Base-by-base conservation (phyloP, 805 yeast genomes). In the Ogataea populi-albae region DNA sequence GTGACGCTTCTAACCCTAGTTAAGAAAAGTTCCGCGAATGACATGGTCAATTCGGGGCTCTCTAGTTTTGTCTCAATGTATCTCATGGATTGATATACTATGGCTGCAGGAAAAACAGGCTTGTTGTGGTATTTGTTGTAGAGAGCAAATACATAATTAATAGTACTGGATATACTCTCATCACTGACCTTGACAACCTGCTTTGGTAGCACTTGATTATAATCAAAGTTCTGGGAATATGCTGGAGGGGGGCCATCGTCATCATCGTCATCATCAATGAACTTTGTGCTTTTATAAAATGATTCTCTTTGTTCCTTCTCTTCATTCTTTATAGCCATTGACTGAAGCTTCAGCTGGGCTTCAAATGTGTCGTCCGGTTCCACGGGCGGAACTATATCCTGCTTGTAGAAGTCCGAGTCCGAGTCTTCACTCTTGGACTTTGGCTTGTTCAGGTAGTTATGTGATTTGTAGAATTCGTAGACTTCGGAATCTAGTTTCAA, bases 81-180 rank as follows among this genome's bases (percentile, higher is more conserved):
- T 46, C 91, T 62, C n/a, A 82, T 56, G 51, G 84, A 71, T 55
- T 83, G 91, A 47, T 71, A 84, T 0, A 81, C 60, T 5, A 82
- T 68, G 1, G 85, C 77, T 0, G 93, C 88, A 0, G 91, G 87
- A 17, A 77, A 62, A 21, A 71, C 65, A 4, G 81, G 61, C 30
- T 69, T 68, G 40, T 71, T 75, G 38, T 71, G 77, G 25, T 64
- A 55, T 23, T 61, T 59, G 17, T 66, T 69, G 45, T 76, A 68
- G 26, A 75, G 51, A 11, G 52, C 48, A 39, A 74, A 72, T 15
- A 73, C 61, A 42, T 66, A 74, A 41, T 75, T 73, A 29, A 76
- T 62, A 15, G 74, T 57, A 7, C 58, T 51, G 2, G 77, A 69
- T n/a, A 76, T 69, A 46, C 71, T 77, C 24, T 67, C 65, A 50